Evolutionary conservation across 805 yeast species (phyloP), one percentile per base, ranked within the genome.

Genomic region (Debaryomyces tyrocola): DNA sequence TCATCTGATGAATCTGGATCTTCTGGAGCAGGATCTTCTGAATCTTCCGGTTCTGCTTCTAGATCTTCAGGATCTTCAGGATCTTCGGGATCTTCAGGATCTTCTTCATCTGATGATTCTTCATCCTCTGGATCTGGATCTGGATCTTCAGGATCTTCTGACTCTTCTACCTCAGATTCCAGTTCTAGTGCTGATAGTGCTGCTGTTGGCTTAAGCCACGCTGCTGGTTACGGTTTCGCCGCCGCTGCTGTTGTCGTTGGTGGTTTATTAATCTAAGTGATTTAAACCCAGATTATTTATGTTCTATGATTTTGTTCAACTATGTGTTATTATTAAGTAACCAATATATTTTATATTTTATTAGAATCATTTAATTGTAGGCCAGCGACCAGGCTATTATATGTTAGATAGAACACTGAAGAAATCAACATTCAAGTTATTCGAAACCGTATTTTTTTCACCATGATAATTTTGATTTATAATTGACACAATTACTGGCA

Each of bases 191-290:
- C 27, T 24, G 27, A 24, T 9, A 24, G 34, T 31, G 34, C 34
- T 31, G 34, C 34, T 31, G 17, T 14, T n/a, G 17, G 14, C 8
- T n/a, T n/a, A 12, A 14, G 34, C 34, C 34, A 31, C 7, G 14
- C 44, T 20, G 45, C 40, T 18, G 46, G 50, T 21, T 48, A 44
- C 47, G 58, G 60, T 27, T 14, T 54, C 20, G 57, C 56, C 17
- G 51, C 49, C 27, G 54, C 53, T 28, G 58, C 55, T 34, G 50
- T 51, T 34, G 45, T 49, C 35, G 54, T 48, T 33, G 64, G 62
- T 44, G 47, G 56, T 15, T 48, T 56, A 45, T 53, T 58, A 50
- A 50, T 58, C 48, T 58, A 56, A 42, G 29, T n/a, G 18, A 6
- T 17, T 11, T 1, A 6, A 41, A 10, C 4, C 27, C 27, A 24